Percentiles rank a stretch among this genome's conserved stretches.
Evolutionary conservation across 164 flowering plant genomes (phyloP).

Genomic region (Pachysandra terminalis): DNA sequence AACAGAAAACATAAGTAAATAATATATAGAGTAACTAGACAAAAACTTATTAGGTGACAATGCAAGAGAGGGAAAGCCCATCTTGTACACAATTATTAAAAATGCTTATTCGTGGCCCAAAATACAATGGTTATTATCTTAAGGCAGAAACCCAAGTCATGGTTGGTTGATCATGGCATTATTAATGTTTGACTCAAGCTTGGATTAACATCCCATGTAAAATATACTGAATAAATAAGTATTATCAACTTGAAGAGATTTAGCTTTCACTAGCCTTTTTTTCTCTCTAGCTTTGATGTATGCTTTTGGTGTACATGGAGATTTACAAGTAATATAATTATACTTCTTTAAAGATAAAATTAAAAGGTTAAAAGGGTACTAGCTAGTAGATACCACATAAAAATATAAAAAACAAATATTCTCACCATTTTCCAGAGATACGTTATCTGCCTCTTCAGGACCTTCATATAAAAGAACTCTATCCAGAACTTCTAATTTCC

Average conservation of each 20-base stretch:
- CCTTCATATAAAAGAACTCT: slow-evolving; percentile 76
- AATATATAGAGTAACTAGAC: too few relatives aligned
- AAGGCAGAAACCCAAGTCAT: neutral
- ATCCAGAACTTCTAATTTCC: slow-evolving; percentile 83
- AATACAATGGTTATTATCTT: neutral
- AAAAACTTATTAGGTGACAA: neutral
- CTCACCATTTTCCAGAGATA: slow-evolving; percentile 90
- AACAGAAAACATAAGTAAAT: neutral
- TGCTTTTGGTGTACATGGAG: too few relatives aligned
- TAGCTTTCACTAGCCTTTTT: neutral
- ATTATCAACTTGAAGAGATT: neutral
- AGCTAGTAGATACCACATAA: neutral
- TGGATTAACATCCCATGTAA: neutral
- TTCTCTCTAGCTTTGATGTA: too few relatives aligned
- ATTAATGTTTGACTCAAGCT: neutral
- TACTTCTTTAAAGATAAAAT: too few relatives aligned
- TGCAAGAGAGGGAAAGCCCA: neutral
- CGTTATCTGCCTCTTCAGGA: slow-evolving; percentile 71
- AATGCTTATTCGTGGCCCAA: neutral
- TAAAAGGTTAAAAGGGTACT: too few relatives aligned
- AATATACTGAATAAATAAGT: neutral
- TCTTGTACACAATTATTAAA: too few relatives aligned
- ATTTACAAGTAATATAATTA: too few relatives aligned
- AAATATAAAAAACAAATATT: slow-evolving; percentile 4
- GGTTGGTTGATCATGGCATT: neutral